Evolutionary conservation across 116 monocot genomes (phyloP), one percentile per base, ranked within the genome.

Genomic region (Dioscorea cayenensis): DNA sequence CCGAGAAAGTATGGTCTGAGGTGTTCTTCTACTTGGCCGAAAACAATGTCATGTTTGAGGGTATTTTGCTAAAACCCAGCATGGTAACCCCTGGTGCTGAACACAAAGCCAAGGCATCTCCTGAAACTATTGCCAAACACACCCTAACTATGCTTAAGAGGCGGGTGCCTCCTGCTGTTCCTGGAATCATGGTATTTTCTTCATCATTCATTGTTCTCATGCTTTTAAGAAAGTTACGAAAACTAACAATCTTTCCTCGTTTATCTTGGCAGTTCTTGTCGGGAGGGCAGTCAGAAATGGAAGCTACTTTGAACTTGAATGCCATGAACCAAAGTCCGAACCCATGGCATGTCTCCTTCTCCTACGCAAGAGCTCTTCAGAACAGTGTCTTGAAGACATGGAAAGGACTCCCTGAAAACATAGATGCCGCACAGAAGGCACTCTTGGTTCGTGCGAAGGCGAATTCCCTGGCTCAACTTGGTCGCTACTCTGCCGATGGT

Each of bases 31-130:
- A 88, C 79, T 73, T 97, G 75, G 86, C 93, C 17, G 73, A 97
- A 69, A 97, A 97, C 75, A 88, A 90, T 67, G 97, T 93, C n/a
- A 49, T 97, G 65, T 86, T 90, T 72, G 97, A 97, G 75, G 97
- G 97, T 25, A 92, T 92, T 71, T 79, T 97, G 25, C 84, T 97
- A 61, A 97, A 97, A 64, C 97, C 97, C 13, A 97, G 97, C 68
- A 97, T 97, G 97, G 92, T 97, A 14, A 97, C 97, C 36, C 97
- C 97, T 65, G 97, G 97, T 63, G 97, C 97, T 64, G 97, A 97
- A 67, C 88, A 90, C 86, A 90, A 97, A 80, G 68, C 82, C 61
- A 97, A 77, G 75, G 90, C 97, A 12, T 88, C 93, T 63, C 97
- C 97, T 10, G 83, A 97, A 71, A 83, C 77, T 38, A 88, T 97